phyloP scores from a whole-genome alignment of 2,329 filamentous ascomycete species.

The Hypoxylon rubiginosum region DNA sequence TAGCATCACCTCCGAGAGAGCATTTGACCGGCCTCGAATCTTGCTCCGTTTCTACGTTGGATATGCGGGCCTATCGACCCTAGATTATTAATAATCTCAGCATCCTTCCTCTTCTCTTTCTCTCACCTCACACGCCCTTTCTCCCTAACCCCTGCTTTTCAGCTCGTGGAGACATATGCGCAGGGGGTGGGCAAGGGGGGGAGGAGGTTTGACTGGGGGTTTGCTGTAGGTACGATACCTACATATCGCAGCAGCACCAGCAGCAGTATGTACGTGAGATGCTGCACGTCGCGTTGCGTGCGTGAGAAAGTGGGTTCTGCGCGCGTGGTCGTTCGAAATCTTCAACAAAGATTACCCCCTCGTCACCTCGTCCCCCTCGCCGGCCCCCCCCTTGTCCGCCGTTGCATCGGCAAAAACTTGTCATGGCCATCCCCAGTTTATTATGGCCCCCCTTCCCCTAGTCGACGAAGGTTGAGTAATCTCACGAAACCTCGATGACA shows the following conservation, averaged over 20 bases:
- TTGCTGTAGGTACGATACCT: slow-evolving; percentile 28
- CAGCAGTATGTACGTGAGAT: slow-evolving; percentile 9
- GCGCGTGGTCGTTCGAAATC: slow-evolving; percentile 18
- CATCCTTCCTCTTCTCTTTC: slow-evolving; percentile 28
- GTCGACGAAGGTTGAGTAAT: not conserved
- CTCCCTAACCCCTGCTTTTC: slow-evolving; percentile 26
- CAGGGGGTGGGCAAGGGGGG: slow-evolving; percentile 12
- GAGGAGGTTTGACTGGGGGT: not conserved
- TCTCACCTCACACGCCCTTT: slow-evolving; percentile 3
- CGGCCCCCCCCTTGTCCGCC: slow-evolving; percentile 1
- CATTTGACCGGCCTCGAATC: slow-evolving; percentile 3
- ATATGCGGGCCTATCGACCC: slow-evolving; percentile 26
- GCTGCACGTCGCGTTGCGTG: slow-evolving; percentile 1
- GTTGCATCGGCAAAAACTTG: slow-evolving; percentile 7
- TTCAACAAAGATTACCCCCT: slow-evolving; percentile 9
- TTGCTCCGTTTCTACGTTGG: slow-evolving; percentile 11
- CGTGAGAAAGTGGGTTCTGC: not conserved
- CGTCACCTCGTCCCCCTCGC: too few relatives aligned
- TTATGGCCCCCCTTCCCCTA: not conserved
- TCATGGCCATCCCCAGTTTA: slow-evolving; percentile 17
- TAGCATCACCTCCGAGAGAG: not conserved
- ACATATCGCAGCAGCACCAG: slow-evolving; percentile 12
- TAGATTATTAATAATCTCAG: slow-evolving; percentile 25
- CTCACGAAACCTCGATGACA: too few relatives aligned
- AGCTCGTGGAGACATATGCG: slow-evolving; percentile 29